A percentile compares a stretch with the other conserved stretches of the same genome.
Evolutionary conservation across 768 basidiomycete genomes (phyloP).

Genomic region (Tylopilus balloui): DNA sequence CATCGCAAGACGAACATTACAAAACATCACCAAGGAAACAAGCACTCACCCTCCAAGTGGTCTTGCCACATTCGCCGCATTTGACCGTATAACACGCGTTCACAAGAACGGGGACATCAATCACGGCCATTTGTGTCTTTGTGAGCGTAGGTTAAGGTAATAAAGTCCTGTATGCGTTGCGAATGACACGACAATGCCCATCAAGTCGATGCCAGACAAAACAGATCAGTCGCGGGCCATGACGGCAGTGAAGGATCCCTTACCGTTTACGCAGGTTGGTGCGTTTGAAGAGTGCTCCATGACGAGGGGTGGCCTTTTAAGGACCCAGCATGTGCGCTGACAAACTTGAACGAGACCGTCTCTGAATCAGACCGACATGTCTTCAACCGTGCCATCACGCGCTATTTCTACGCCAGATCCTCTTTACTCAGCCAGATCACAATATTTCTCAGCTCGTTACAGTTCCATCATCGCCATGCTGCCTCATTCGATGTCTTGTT

Average conservation of each 20-base stretch:
- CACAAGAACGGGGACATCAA: slow-evolving; percentile 34
- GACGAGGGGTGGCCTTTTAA: slow-evolving; percentile 4
- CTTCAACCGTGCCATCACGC: too few species aligned
- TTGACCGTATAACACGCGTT: slow-evolving; percentile 54
- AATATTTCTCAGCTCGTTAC: background rate
- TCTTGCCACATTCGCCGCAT: slow-evolving; percentile 63
- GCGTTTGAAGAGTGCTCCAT: background rate
- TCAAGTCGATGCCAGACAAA: slow-evolving; percentile 8
- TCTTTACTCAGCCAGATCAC: too few species aligned
- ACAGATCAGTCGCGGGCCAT: background rate
- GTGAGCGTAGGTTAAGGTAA: slow-evolving; percentile 31
- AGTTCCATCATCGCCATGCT: background rate
- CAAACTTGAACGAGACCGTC: too few species aligned
- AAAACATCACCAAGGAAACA: slow-evolving; percentile 26
- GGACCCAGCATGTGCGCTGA: background rate
- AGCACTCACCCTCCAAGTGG: slow-evolving; percentile 60
- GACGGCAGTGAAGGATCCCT: slow-evolving; percentile 13
- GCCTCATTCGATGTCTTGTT: background rate
- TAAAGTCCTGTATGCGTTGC: slow-evolving; percentile 24
- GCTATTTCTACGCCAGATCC: too few species aligned
- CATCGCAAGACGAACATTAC: slow-evolving; percentile 12
- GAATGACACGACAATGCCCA: slow-evolving; percentile 18
- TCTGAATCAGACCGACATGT: too few species aligned
- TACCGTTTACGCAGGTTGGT: slow-evolving; percentile 1
- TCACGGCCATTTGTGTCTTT: slow-evolving; percentile 23